Percentiles rank a stretch among this genome's conserved stretches.
These are phyloP conservation scores for Peronospora farinosa DNA, from an alignment of 352 stramenopile genomes.

Conservation along the genomic window DNA sequence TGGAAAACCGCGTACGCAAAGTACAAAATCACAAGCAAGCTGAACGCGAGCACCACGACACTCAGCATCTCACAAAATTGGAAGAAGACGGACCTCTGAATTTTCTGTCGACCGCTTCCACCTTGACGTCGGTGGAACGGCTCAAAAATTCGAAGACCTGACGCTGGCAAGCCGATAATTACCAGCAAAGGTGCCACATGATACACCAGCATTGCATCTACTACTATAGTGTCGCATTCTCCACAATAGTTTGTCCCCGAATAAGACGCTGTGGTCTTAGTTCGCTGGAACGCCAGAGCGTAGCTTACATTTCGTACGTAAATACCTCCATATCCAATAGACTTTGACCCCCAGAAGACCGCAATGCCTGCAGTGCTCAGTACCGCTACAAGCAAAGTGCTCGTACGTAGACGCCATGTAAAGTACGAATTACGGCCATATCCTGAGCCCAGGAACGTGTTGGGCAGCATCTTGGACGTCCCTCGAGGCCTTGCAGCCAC, in stretches of 20 bases:
- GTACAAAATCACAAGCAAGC: slow-evolving; percentile 55
- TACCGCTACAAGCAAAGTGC: slow-evolving; percentile 36
- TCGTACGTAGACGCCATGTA: slow-evolving; percentile 48
- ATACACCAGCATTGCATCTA: slow-evolving; percentile 66
- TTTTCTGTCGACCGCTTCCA: slow-evolving; percentile 41
- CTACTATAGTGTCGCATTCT: slow-evolving; percentile 54
- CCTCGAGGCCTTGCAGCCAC: slow-evolving; percentile 23
- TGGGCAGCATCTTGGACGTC: slow-evolving; percentile 34
- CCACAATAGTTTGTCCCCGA: slow-evolving; percentile 33
- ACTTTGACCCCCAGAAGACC: slow-evolving; percentile 35
- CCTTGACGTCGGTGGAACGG: slow-evolving; percentile 48
- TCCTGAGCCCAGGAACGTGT: slow-evolving; percentile 36
- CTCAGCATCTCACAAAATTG: slow-evolving; percentile 53
- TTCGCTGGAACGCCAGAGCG: slow-evolving; percentile 42
- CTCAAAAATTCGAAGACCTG: slow-evolving; percentile 56
- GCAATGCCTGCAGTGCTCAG: slow-evolving; percentile 42
- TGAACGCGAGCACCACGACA: slow-evolving; percentile 45
- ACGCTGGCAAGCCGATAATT: slow-evolving; percentile 60
- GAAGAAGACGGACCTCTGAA: slow-evolving; percentile 59
- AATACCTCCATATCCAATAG: slow-evolving; percentile 40
- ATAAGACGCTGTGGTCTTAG: slow-evolving; percentile 23
- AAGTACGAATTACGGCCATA: slow-evolving; percentile 81
- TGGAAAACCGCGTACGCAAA: slow-evolving; percentile 56
- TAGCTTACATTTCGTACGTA: slow-evolving; percentile 36
- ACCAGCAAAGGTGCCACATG: slow-evolving; percentile 51